A percentile compares a stretch with the other conserved stretches of the same genome.
Conservation (phyloP, 2,329 filamentous ascomycete genomes). For the Colletotrichum eremochloae region DNA sequence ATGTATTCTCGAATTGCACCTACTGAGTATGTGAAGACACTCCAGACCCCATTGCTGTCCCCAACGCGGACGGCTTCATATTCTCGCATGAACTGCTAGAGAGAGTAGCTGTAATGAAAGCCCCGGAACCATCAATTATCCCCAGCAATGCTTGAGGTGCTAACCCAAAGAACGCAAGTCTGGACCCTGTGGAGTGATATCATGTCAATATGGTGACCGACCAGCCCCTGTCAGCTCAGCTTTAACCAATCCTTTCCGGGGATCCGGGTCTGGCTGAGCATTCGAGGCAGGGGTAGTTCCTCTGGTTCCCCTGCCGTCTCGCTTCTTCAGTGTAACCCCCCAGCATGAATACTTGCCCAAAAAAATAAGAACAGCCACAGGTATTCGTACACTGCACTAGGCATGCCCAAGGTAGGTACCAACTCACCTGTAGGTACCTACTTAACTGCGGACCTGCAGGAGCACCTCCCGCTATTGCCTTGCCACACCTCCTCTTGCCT, state of each 20-base stretch:
- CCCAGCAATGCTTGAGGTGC: background rate
- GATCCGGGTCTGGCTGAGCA: slow-evolving; percentile 36
- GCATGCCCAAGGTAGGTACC: too few species aligned
- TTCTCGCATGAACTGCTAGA: slow-evolving; percentile 26
- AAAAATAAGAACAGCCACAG: too few species aligned
- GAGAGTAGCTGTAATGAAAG: slow-evolving; percentile 13
- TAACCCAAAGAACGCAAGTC: background rate
- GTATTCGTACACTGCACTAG: too few species aligned
- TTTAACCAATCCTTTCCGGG: slow-evolving; percentile 4
- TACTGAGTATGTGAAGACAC: background rate
- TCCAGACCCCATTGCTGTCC: background rate
- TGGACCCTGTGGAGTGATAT: slow-evolving; percentile 25
- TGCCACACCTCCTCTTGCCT: background rate
- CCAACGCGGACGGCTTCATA: background rate
- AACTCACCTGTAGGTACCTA: too few species aligned
- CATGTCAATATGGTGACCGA: slow-evolving; percentile 10
- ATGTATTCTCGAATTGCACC: too few species aligned
- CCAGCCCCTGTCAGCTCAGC: slow-evolving; percentile 14
- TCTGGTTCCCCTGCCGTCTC: background rate
- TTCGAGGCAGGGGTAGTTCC: slow-evolving; percentile 22
- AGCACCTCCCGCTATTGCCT: slow-evolving; percentile 26
- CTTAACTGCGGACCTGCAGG: slow-evolving; percentile 20
- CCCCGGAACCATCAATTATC: slow-evolving; percentile 17
- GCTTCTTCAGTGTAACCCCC: slow-evolving; percentile 22
- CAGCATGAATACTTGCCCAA: slow-evolving; percentile 9